Evolutionary conservation across 305 asterid genomes (phyloP).

Genomic region (Fraxinus baroniana): DNA sequence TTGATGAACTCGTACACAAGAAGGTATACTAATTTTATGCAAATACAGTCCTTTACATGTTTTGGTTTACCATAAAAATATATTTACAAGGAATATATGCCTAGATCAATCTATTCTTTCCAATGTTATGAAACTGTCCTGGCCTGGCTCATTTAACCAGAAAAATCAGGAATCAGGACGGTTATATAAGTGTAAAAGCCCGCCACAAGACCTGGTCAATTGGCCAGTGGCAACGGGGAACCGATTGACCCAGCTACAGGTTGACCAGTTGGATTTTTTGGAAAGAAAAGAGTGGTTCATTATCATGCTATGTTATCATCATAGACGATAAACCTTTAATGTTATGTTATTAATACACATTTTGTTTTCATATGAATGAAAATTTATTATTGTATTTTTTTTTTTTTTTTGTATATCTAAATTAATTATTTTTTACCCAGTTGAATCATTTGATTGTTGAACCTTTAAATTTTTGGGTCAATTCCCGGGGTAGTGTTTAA

Average conservation of each 20-base stretch:
- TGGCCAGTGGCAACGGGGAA: neutral
- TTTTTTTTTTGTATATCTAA: neutral
- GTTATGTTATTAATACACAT: neutral
- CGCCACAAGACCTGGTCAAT: neutral
- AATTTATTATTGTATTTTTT: neutral
- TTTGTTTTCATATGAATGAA: neutral
- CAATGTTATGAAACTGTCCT: neutral
- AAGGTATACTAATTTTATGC: conserved; percentile 45
- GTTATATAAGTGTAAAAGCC: neutral
- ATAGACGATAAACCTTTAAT: neutral
- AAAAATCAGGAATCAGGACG: neutral
- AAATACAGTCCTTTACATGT: neutral
- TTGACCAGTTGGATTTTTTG: neutral
- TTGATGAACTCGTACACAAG: conserved; percentile 70
- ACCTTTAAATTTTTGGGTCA: neutral
- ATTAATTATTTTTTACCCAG: neutral
- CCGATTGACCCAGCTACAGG: neutral
- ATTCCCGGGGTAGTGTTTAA: neutral
- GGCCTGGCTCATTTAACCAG: neutral
- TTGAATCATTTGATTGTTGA: neutral
- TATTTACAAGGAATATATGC: neutral
- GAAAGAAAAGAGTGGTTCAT: neutral
- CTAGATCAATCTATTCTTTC: neutral
- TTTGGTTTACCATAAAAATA: neutral
- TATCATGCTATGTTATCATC: neutral